A percentile compares a stretch with the other conserved stretches of the same genome.
Conservation (phyloP, 2,329 filamentous ascomycete genomes). For the Dactylella cylindrospora region DNA sequence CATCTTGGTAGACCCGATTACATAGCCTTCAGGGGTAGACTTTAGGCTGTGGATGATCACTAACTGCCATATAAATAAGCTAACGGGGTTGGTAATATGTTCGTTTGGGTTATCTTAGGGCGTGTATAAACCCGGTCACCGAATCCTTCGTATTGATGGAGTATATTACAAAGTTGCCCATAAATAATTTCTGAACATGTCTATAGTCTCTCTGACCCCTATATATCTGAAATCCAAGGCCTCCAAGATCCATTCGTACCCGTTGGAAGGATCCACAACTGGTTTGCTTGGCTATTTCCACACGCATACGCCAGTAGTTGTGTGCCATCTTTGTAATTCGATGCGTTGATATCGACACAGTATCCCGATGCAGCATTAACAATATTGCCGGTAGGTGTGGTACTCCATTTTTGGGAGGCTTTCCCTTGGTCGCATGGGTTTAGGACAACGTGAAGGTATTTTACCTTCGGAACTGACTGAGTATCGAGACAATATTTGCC, state of each 20-base stretch:
- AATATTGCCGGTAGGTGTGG: conserved; percentile 22
- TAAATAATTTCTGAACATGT: too few relatives aligned
- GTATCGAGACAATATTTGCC: conserved; percentile 37
- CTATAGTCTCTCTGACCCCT: too few relatives aligned
- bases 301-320: conserved; percentile 31
- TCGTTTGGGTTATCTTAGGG: too few relatives aligned
- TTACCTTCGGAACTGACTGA: not conserved
- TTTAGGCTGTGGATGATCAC: too few relatives aligned
- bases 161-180: too few relatives aligned
- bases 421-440: conserved; percentile 27
- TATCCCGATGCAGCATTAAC: conserved; percentile 12
- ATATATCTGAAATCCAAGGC: too few relatives aligned
- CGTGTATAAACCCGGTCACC: too few relatives aligned
- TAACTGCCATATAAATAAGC: too few relatives aligned
- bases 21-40: too few relatives aligned
- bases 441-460: conserved; percentile 21
- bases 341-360: conserved; percentile 41
- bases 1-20: too few relatives aligned
- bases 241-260: conserved; percentile 34
- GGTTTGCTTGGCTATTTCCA: conserved; percentile 34
- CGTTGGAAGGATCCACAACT: conserved; percentile 21
- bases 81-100: too few relatives aligned
- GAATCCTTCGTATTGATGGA: too few relatives aligned
- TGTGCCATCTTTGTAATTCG: conserved; percentile 35
- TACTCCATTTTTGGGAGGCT: conserved; percentile 32